Evolutionary conservation across 306 rosid genomes (phyloP), one percentile per base, ranked within the genome.

Genomic region (Cajanus cajan): DNA sequence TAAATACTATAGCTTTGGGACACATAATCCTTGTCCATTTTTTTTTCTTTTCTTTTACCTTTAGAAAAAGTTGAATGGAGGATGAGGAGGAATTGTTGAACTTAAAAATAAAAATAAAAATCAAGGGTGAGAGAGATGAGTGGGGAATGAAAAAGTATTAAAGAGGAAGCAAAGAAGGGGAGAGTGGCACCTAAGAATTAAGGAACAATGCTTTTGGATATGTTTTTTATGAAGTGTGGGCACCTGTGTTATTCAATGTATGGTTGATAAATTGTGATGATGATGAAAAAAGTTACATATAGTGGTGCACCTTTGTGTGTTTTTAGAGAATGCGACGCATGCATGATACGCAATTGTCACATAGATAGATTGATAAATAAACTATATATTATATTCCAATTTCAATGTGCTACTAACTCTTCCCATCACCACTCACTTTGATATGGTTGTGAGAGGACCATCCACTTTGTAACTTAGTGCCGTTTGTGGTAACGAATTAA

Each of bases 171-270:
- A 82, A 50, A 61, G 68, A 71, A 36, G 34, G 43, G 1, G 70
- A 78, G 83, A 79, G 67, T 74, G 78, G 71, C 80, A 74, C 25
- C 61, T 68, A 80, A 80, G 86, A 79, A 28, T 28, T 28, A 28
- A 84, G 80, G 90, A 82, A 83, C 84, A 83, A 76, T 83, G 74
- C 92, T 87, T 86, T 87, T 71, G 47, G 80, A 84, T 83, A 76
- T 62, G 78, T 68, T 68, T 64, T 67, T 36, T 52, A 61, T 8
- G 31, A 44, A 78, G 73, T 71, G 80, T 68, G 73, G 78, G 82
- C 71, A 68, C 58, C 71, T 80, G 31, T 80, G 31, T 48, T 81
- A 47, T 52, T 65, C 34, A 80, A 54, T 84, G 45, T 71, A 71
- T 83, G 83, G 87, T 34, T 74, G 19, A 82, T 81, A 73, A 74